These are phyloP conservation scores for Botryotinia globosa DNA, from an alignment of 2,329 filamentous ascomycete species.

Conservation along the genomic window DNA sequence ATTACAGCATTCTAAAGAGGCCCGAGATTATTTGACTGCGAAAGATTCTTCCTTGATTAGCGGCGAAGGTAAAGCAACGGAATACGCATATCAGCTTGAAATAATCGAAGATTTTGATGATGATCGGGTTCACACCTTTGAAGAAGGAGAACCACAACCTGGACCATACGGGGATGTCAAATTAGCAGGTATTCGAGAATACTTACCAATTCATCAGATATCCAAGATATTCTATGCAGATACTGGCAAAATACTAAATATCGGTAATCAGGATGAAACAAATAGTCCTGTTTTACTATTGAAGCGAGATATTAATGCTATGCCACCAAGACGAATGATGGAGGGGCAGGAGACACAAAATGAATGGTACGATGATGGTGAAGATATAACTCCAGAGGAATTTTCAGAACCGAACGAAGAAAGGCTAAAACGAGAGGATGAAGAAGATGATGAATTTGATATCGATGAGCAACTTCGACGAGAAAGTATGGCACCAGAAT, in stretches of 20 bases:
- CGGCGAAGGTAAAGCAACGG: constrained; percentile 39
- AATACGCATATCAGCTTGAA: constrained; percentile 68
- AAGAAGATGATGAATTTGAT: constrained; percentile 38
- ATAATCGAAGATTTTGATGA: constrained; percentile 71
- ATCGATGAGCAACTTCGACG: constrained; percentile 35
- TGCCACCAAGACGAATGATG: constrained; percentile 65
- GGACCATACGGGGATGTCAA: constrained; percentile 58
- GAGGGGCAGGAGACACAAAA: constrained; percentile 40
- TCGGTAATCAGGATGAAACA: constrained; percentile 61
- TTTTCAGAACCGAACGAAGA: constrained; percentile 34
- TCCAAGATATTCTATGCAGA: constrained; percentile 78
- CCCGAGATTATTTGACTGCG: constrained; percentile 18
- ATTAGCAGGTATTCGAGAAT: constrained; percentile 62
- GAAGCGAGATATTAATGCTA: constrained; percentile 64
- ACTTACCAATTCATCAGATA: constrained; percentile 67
- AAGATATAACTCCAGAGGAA: constrained; percentile 21
- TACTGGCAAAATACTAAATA: constrained; percentile 71
- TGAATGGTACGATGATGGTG: constrained; percentile 27
- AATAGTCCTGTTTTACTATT: constrained; percentile 67
- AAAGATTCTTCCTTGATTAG: constrained; percentile 27
- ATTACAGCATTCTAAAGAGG: constrained; percentile 13
- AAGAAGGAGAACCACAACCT: constrained; percentile 53
- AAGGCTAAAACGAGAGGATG: constrained; percentile 29
- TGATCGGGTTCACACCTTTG: constrained; percentile 63
- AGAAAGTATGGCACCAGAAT: constrained; percentile 33